Percentiles rank a stretch among this genome's conserved stretches.
Conservation (phyloP, 1,139 yeast species). For the Blastobotrys elegans region DNA sequence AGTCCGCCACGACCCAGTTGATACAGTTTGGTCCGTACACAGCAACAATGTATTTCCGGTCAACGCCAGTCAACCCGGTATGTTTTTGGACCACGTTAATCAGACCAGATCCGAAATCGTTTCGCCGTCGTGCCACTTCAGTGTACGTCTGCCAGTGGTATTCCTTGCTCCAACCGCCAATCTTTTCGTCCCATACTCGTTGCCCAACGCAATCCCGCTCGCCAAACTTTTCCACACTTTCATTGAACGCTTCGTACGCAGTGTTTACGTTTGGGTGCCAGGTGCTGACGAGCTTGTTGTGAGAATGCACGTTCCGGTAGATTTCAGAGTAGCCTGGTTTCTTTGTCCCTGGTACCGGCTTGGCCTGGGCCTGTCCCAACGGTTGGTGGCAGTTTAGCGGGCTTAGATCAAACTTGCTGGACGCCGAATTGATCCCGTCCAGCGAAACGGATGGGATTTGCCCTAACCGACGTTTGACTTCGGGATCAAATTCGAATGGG, state of each 20-base stretch:
- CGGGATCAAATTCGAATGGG: constrained; percentile 17
- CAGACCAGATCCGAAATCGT: constrained; percentile 60
- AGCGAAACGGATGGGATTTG: neutral
- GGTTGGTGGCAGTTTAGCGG: constrained; percentile 4
- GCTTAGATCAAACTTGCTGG: constrained; percentile 3
- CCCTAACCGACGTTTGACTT: constrained; percentile 16
- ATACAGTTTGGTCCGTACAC: constrained; percentile 51
- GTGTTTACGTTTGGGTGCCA: constrained; percentile 50
- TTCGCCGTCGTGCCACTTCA: constrained; percentile 41
- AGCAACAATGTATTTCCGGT: constrained; percentile 46
- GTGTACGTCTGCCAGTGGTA: constrained; percentile 49
- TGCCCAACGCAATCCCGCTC: constrained; percentile 48
- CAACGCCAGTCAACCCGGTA: constrained; percentile 22
- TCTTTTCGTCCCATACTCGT: constrained; percentile 42
- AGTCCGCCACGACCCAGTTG: constrained; percentile 59
- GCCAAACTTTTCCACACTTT: constrained; percentile 38
- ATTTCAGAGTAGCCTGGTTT: constrained; percentile 49
- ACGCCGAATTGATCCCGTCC: constrained; percentile 8
- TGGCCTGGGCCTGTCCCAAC: constrained; percentile 32
- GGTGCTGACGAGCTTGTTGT: constrained; percentile 41
- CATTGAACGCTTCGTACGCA: constrained; percentile 45
- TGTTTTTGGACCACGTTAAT: constrained; percentile 38
- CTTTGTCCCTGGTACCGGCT: constrained; percentile 45
- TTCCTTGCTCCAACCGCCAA: constrained; percentile 38
- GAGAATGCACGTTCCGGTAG: constrained; percentile 44